Evolutionary conservation across 768 basidiomycete species (phyloP).

Genomic region (Panaeolus cyanescens): DNA sequence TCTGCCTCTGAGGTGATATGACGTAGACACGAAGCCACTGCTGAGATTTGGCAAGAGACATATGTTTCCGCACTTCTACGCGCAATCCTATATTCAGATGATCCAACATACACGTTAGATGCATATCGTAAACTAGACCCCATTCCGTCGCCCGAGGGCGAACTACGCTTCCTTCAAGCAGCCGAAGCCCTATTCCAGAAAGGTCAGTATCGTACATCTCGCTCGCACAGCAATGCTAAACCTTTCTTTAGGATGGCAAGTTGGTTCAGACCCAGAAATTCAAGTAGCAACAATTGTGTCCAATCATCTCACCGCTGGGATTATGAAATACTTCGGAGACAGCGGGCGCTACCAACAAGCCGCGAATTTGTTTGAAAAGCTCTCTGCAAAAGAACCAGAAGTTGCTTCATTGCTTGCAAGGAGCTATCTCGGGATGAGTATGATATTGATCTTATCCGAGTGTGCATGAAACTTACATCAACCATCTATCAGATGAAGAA

Average conservation of each 20-base stretch:
- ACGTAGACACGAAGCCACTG: conserved; percentile 81
- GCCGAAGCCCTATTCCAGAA: conserved; percentile 89
- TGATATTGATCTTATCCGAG: conserved; percentile 30
- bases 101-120: conserved; percentile 87
- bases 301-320: conserved; percentile 92
- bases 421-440: conserved; percentile 97
- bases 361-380: conserved; percentile 92
- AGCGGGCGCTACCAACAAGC: conserved; percentile 84
- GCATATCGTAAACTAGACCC: conserved; percentile 96
- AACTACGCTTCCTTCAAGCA: conserved; percentile 87
- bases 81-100: conserved; percentile 94
- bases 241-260: conserved; percentile 81
- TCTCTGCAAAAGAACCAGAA: conserved; percentile 85
- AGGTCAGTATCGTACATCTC: conserved; percentile 38
- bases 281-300: conserved; percentile 97
- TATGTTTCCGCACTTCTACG: conserved; percentile 92
- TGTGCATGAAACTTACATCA: background rate
- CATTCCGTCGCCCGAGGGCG: conserved; percentile 85
- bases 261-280: conserved; percentile 97
- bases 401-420: conserved; percentile 84
- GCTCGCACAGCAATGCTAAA: background rate
- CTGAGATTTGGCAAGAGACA: conserved; percentile 96
- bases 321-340: conserved; percentile 97
- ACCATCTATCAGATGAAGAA: conserved; percentile 78
- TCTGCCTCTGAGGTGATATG: conserved; percentile 1